Conservation (phyloP, 2,329 filamentous ascomycete genomes). For the Claviceps sp. region DNA sequence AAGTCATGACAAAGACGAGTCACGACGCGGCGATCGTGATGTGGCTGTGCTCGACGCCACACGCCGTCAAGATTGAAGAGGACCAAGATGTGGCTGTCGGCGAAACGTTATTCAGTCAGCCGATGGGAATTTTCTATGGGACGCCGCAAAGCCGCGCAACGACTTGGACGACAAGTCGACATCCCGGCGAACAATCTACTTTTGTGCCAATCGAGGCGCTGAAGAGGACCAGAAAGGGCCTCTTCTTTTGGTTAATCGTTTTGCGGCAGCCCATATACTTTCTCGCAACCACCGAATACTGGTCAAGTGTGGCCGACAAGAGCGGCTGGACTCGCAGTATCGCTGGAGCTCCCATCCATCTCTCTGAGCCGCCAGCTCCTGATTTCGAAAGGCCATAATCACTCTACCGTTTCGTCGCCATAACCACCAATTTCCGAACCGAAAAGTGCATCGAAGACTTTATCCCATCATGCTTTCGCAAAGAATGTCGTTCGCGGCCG, state of each 20-base stretch:
- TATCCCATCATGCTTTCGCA: constrained; percentile 16
- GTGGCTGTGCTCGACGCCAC: background rate
- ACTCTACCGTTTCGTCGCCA: background rate
- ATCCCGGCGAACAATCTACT: background rate
- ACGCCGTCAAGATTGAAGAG: background rate
- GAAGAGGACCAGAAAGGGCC: background rate
- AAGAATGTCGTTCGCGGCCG: constrained; percentile 16
- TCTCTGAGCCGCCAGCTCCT: background rate
- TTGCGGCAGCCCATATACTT: background rate
- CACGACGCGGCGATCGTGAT: background rate
- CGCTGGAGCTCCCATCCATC: background rate
- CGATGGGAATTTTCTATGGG: constrained; percentile 13
- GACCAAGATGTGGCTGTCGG: constrained; percentile 6
- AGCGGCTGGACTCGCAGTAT: too few relatives aligned
- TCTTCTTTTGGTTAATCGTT: background rate
- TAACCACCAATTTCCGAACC: too few relatives aligned
- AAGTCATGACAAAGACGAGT: background rate
- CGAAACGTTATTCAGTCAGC: constrained; percentile 13
- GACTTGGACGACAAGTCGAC: background rate
- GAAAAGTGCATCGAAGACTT: too few relatives aligned
- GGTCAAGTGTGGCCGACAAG: too few relatives aligned
- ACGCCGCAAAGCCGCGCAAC: background rate
- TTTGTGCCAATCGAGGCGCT: constrained; percentile 1
- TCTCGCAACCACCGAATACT: background rate
- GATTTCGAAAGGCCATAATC: background rate